These are phyloP conservation scores for Trichoderma gracile DNA, from an alignment of 2,329 filamentous ascomycete species.

Conservation along the genomic window DNA sequence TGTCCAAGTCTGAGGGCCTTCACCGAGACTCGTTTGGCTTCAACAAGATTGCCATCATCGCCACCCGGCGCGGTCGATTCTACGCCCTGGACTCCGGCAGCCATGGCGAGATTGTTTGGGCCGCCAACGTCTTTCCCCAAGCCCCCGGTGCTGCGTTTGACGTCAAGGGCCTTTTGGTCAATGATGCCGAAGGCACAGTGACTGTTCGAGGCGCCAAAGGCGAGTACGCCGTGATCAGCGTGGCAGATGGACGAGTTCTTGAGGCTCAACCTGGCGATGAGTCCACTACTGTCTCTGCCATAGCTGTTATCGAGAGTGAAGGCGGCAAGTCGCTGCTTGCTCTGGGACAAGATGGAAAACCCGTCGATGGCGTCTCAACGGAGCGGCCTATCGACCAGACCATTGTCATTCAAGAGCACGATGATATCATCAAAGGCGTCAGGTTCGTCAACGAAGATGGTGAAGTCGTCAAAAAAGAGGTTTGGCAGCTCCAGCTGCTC, in stretches of 20 bases:
- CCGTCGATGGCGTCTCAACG: conserved; percentile 45
- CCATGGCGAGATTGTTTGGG: conserved; percentile 76
- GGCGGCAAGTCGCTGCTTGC: conserved; percentile 57
- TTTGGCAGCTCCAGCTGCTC: conserved; percentile 74
- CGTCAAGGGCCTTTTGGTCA: conserved; percentile 65
- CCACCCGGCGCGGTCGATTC: conserved; percentile 75
- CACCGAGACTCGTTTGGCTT: conserved; percentile 80
- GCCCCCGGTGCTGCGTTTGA: conserved; percentile 56
- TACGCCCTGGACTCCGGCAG: conserved; percentile 78
- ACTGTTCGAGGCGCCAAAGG: conserved; percentile 62
- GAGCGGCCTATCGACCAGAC: conserved; percentile 53
- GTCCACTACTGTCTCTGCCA: conserved; percentile 38
- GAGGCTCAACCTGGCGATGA: conserved; percentile 38
- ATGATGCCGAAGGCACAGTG: conserved; percentile 57
- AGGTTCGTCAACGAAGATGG: conserved; percentile 50
- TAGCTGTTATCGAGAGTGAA: conserved; percentile 54
- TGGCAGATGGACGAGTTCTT: conserved; percentile 53
- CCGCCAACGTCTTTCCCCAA: conserved; percentile 61
- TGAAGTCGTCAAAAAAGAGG: conserved; percentile 47
- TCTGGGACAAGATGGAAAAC: conserved; percentile 51
- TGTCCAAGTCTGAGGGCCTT: conserved; percentile 47
- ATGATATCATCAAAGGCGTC: conserved; percentile 56
- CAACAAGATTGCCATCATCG: conserved; percentile 79
- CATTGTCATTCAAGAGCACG: conserved; percentile 53
- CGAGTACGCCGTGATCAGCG: conserved; percentile 59